A percentile compares a stretch with the other conserved stretches of the same genome.
phyloP scores from a whole-genome alignment of 352 stramenopile genomes.

The Phytophthora sp. region DNA sequence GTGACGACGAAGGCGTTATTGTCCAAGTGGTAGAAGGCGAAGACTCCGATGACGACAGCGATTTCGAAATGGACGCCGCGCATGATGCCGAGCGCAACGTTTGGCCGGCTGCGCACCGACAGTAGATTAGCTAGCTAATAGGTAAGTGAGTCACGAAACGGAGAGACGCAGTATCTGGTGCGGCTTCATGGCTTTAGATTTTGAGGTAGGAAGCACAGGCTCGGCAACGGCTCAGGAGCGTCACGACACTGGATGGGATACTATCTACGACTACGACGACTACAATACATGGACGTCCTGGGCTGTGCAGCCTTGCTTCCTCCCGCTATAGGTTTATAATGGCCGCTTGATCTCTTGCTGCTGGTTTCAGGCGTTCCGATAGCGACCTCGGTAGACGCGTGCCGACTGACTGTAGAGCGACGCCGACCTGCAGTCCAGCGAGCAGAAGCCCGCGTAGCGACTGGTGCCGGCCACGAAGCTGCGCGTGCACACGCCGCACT shows the following conservation, averaged over 20 bases:
- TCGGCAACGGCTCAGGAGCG: background rate
- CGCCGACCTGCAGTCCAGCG: slow-evolving; percentile 80
- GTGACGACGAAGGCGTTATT: slow-evolving; percentile 21
- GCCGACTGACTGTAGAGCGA: slow-evolving; percentile 54
- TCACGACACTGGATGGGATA: slow-evolving; percentile 2
- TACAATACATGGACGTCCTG: slow-evolving; percentile 20
- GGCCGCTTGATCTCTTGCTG: slow-evolving; percentile 2
- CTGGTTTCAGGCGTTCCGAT: slow-evolving; percentile 28
- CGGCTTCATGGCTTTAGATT: slow-evolving; percentile 20
- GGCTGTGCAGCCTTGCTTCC: background rate
- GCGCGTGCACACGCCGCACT: slow-evolving; percentile 67
- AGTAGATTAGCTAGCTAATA: slow-evolving; percentile 10
- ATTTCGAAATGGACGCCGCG: slow-evolving; percentile 24
- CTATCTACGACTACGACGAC: slow-evolving; percentile 9
- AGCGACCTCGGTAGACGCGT: slow-evolving; percentile 37
- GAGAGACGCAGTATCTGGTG: no score
- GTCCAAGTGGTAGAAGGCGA: slow-evolving; percentile 19
- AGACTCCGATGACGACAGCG: slow-evolving; percentile 15
- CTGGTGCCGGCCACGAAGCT: slow-evolving; percentile 61
- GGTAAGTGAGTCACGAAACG: background rate
- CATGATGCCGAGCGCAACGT: slow-evolving; percentile 32
- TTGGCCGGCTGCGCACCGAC: slow-evolving; percentile 19
- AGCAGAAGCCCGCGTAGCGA: slow-evolving; percentile 68
- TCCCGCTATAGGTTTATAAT: slow-evolving; percentile 28
- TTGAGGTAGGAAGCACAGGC: slow-evolving; percentile 6